Evolutionary conservation across 495 filamentous ascomycete species (phyloP).

Genomic region (Saxispiralis lemnorum): DNA sequence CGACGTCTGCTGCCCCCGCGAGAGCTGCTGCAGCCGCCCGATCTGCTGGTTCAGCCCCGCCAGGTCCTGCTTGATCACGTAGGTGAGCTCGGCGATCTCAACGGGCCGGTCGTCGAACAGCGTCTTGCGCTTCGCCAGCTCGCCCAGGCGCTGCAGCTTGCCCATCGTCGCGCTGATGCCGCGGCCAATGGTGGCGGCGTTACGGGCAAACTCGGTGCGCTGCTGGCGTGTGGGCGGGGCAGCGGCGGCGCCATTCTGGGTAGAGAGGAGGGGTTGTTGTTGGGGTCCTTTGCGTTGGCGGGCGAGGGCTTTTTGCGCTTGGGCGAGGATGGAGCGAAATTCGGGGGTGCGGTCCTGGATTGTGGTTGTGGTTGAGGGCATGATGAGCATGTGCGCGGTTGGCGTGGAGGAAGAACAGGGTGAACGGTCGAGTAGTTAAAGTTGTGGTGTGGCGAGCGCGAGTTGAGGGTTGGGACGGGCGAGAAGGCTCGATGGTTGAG

Average conservation of each 20-base stretch:
- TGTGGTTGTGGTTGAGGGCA: constrained; percentile 34
- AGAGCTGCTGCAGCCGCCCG: constrained; percentile 55
- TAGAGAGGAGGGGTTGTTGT: constrained; percentile 65
- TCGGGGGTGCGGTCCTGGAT: constrained; percentile 95
- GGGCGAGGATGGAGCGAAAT: constrained; percentile 74
- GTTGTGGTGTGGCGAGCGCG: not conserved
- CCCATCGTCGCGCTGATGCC: constrained; percentile 84
- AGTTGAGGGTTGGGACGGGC: not conserved
- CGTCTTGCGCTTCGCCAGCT: constrained; percentile 87
- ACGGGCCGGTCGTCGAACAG: constrained; percentile 92
- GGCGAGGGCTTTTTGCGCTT: constrained; percentile 39
- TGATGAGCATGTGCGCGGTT: constrained; percentile 16
- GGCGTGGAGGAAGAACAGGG: too few relatives aligned
- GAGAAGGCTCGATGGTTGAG: not conserved
- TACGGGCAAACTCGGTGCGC: constrained; percentile 73
- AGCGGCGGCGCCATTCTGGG: constrained; percentile 43
- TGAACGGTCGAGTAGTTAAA: too few relatives aligned
- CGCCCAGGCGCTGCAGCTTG: constrained; percentile 80
- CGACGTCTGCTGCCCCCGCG: constrained; percentile 48
- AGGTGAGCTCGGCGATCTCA: constrained; percentile 91
- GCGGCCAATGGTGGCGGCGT: constrained; percentile 69
- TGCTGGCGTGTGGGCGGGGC: constrained; percentile 17
- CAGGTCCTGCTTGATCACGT: constrained; percentile 93
- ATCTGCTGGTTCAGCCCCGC: constrained; percentile 79
- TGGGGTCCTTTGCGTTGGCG: constrained; percentile 33